Evolutionary conservation across 208 protist species (phyloP).

Genomic region (Crithidia brevicula): DNA sequence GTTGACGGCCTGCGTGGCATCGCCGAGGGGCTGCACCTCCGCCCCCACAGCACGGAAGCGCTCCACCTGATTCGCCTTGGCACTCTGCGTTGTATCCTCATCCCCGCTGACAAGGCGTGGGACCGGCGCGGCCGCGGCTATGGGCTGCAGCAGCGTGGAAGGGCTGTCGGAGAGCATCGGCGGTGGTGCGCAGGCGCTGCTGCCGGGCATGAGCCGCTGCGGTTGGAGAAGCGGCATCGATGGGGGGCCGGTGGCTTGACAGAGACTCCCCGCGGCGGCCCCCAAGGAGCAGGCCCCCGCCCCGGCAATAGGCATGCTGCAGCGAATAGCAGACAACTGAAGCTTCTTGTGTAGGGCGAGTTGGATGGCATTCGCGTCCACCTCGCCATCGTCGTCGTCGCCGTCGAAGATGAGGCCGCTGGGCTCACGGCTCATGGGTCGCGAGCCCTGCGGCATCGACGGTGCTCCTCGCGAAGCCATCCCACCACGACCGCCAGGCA

Average conservation of each 20-base stretch:
- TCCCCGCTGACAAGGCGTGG: slow-evolving; percentile 7
- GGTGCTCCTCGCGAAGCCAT: not conserved
- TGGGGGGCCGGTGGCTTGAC: not conserved
- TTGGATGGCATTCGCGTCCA: slow-evolving; percentile 67
- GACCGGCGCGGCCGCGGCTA: slow-evolving; percentile 5
- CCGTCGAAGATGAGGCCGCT: not conserved
- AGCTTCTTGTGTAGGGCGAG: slow-evolving; percentile 68
- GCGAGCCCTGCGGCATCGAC: not conserved
- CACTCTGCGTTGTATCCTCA: not conserved
- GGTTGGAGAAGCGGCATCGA: slow-evolving; percentile 25
- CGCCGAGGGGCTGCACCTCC: slow-evolving; percentile 25
- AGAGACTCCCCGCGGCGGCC: no score
- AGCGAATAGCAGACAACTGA: slow-evolving; percentile 22
- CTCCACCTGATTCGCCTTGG: slow-evolving; percentile 13
- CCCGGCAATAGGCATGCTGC: slow-evolving; percentile 10
- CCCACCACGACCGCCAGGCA: not conserved
- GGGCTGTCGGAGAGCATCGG: not conserved
- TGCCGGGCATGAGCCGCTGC: not conserved
- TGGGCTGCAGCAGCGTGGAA: slow-evolving; percentile 8
- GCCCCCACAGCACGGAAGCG: slow-evolving; percentile 32
- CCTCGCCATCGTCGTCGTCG: slow-evolving; percentile 26
- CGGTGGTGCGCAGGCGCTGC: not conserved
- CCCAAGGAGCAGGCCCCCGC: not conserved
- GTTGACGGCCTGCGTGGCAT: slow-evolving; percentile 30
- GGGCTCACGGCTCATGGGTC: slow-evolving; percentile 11